Base-by-base conservation (phyloP, 2,329 filamentous ascomycete genomes). In the Didymella arachidicola region DNA sequence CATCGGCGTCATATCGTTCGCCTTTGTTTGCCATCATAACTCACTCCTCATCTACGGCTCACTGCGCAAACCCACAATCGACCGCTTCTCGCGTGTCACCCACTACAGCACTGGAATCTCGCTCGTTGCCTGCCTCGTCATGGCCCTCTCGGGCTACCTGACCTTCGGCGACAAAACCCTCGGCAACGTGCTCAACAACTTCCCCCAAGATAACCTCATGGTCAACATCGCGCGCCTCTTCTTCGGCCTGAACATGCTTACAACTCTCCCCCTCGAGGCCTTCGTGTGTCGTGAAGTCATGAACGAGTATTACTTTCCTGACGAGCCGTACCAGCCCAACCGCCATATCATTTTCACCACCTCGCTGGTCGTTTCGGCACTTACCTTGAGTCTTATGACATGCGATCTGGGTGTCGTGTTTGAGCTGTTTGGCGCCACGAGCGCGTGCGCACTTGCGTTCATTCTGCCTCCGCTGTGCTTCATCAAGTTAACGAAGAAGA, bases 211-310 rank as follows among this genome's bases (percentile, higher is more conserved):
- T 78, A 98, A 97, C 78, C 84, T 89, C 68, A 89, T 98, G 87
- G 93, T 98, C 73, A 98, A 97, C 78, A 84, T 99, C 58, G 95
- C 95, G 22, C 89, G 95, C 52, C 84, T 99, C 49, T 97, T 92
- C 79, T 98, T 99, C 74, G 95, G 95, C 2, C 85, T 99, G 66
- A 99, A 99, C 83, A 99, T 99, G 95, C 87, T 99, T 70, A 97
- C 95, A 14, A 98, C 95, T 1, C 83, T 99, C 34, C 95, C 95
- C 0, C 88, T 99, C 60, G 95, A 99, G 82, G 93, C 93, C 16
- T 99, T 99, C 77, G 95, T 99, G 53, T 99, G 95, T 78, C 87
- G 95, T 72, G 95, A 97, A 78, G 93, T 97, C 63, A 96, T 97
- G 91, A 86, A 92, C 67, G 93, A 92, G 63, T 97, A 96, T 73